These are phyloP conservation scores for Neoconidiobolus thromboides DNA, from an alignment of 371 early-diverging fungal genomes.

Conservation along the genomic window DNA sequence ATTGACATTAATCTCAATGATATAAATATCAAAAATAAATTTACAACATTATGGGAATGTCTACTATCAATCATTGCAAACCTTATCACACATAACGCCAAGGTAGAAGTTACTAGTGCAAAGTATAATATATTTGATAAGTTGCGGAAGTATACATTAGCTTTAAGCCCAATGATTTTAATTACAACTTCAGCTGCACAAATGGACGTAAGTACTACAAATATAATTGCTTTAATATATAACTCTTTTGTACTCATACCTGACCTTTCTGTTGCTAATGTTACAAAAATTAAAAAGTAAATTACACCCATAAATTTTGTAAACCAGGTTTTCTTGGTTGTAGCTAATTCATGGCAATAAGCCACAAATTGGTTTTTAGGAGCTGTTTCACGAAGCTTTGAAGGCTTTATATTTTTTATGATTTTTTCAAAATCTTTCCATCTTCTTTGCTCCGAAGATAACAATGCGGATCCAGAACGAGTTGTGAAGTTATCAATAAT, in stretches of 20 bases:
- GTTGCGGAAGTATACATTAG: neutral
- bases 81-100: neutral
- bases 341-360: slow-evolving; percentile 19
- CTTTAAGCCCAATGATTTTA: neutral
- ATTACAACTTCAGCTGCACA: neutral
- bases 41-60: neutral
- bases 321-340: slow-evolving; percentile 21
- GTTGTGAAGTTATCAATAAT: slow-evolving; percentile 43
- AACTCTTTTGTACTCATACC: neutral
- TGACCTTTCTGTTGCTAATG: slow-evolving; percentile 28
- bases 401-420: slow-evolving; percentile 31
- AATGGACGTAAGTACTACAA: neutral
- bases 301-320: slow-evolving; percentile 22
- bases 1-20: neutral
- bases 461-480: slow-evolving; percentile 36
- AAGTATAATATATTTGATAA: neutral
- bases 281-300: slow-evolving; percentile 26
- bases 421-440: slow-evolving; percentile 50
- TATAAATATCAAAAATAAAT: neutral
- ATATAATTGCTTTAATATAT: neutral
- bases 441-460: slow-evolving; percentile 43
- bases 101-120: neutral
- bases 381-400: slow-evolving; percentile 27
- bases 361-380: slow-evolving; percentile 33
- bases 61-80: neutral